Base-by-base conservation (phyloP, 768 basidiomycete genomes). In the Cystobasidium ongulense region DNA sequence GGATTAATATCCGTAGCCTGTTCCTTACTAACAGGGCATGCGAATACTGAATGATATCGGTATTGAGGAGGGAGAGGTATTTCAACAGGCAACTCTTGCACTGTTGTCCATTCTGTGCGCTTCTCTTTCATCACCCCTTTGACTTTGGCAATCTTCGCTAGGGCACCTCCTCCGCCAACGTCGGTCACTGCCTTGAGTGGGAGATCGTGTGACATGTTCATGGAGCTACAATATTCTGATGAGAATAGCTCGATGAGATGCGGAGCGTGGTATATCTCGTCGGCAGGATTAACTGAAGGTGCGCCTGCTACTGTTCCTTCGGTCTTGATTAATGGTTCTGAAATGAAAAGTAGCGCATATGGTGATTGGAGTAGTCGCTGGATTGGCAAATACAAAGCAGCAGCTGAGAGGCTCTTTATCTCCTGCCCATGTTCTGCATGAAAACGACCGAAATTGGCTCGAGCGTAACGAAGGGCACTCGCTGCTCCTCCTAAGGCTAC, bases 1-100 rank as follows among this genome's bases (percentile, higher is more conserved):
- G 93, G 96, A 80, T 99, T 99, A 73, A 85, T 81, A 65, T 91
- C 89, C 2, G 91, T 94, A 27, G 92, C 88, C 82, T 96, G 95
- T 78, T 98, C 95, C 82, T 97, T 98, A 10, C 92, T 95, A 25
- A 99, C 96, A 0, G 96, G 91, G 81, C 96, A 99, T 59, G 92
- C 88, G 81, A 99, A 98, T 72, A 98, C 89, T 0, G 94, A 96
- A 81, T 99, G 96, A 81, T 94, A 98, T 33, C 92, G 85, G 78
- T 94, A 89, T 76, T 90, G 88, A 1, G 59, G 17, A 0, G 90
- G 86, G 13, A 98, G 80, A 0, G 91, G 91, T 76, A 98, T 91
- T 82, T 97, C 95, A 78, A 99, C 94, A 7, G 95, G 94, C 61
- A 98, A 82, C 79, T 98, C 95, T 71, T 90, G 88, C 25, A 87